These are phyloP conservation scores for Ilex asprella DNA, from an alignment of 257 asterid species.

Conservation along the genomic window DNA sequence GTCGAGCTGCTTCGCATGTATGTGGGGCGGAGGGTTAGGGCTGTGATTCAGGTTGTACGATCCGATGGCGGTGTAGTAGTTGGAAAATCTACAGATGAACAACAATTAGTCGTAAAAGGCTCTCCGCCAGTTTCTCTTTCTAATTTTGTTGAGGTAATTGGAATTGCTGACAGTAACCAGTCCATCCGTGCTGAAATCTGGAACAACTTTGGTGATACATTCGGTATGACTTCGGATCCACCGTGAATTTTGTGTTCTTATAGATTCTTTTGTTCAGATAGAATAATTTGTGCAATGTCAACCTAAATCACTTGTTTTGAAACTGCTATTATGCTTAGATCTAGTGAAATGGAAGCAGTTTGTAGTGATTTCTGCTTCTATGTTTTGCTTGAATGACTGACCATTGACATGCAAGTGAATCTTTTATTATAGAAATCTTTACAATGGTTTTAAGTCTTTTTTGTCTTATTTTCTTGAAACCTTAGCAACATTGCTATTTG, in stretches of 20 bases:
- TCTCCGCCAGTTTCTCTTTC: constrained; percentile 55
- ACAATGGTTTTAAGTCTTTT: too few species aligned
- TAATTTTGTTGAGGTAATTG: constrained; percentile 79
- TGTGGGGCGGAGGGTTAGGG: constrained; percentile 72
- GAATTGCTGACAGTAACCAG: constrained; percentile 65
- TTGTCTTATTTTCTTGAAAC: too few species aligned
- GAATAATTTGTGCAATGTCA: too few species aligned
- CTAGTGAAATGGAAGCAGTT: too few species aligned
- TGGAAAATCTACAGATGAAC: constrained; percentile 82
- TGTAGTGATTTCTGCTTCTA: too few species aligned
- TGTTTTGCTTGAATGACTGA: too few species aligned
- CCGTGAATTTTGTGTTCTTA: neutral
- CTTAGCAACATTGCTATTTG: too few species aligned
- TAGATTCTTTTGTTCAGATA: neutral
- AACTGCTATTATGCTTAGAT: too few species aligned
- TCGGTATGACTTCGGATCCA: constrained; percentile 38
- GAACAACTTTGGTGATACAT: constrained; percentile 74
- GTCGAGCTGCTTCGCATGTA: constrained; percentile 60
- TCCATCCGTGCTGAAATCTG: constrained; percentile 72
- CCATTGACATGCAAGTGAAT: too few species aligned
- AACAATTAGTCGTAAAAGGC: constrained; percentile 69
- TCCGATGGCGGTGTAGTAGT: constrained; percentile 61
- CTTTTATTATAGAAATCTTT: too few species aligned
- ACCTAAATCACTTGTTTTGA: too few species aligned
- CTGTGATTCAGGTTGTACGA: constrained; percentile 71